Base-by-base conservation (phyloP, 768 basidiomycete species). In the Tricholoma furcatifolium region DNA sequence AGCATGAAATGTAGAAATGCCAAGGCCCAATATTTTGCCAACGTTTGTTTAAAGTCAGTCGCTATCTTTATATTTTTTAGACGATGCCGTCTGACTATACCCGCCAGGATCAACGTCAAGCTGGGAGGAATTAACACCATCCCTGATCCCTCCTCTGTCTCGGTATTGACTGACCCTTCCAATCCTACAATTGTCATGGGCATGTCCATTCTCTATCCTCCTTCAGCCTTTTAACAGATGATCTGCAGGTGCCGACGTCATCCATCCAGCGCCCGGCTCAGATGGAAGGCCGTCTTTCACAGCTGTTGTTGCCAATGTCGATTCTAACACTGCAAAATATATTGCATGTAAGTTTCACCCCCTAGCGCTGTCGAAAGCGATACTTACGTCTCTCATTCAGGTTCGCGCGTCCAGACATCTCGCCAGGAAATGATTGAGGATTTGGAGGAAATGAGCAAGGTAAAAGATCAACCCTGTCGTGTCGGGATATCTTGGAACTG, bases 171-270 rank as follows among this genome's bases (percentile, higher is more conserved):
- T 0, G 89, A 93, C 61, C 80, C 84, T 1, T 74, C 79, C 24
- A 81, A 84, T 60, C 91, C 90, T 1, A 90, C 90, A 0, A 81
- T 93, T 6, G 81, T 93, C 46, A 85, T 92, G 79, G 91, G 89
- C 78, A 70, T 58, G 66, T 54, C 3, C 23, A 17, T 2, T 32
- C 50, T 57, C 41, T 11, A n/a, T 11, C 20, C 21, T 15, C 35
- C 15, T 17, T 20, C n/a, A 14, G 18, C 35, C 27, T 43, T 23
- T 17, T 48, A 41, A 8, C 15, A 39, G 54, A 18, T 43, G 38
- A 49, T 46, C 39, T 56, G 10, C 51, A 88, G 85, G 88, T 56
- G 90, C 90, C 15, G 89, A 92, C 65, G 88, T 89, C 24, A 88
- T 90, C 36, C 90, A 93, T 60, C 90, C 91, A 8, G 79, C 88